Evolutionary conservation across 176 grass and related monocot genomes (phyloP).

Genomic region (Paspalum notatum): DNA sequence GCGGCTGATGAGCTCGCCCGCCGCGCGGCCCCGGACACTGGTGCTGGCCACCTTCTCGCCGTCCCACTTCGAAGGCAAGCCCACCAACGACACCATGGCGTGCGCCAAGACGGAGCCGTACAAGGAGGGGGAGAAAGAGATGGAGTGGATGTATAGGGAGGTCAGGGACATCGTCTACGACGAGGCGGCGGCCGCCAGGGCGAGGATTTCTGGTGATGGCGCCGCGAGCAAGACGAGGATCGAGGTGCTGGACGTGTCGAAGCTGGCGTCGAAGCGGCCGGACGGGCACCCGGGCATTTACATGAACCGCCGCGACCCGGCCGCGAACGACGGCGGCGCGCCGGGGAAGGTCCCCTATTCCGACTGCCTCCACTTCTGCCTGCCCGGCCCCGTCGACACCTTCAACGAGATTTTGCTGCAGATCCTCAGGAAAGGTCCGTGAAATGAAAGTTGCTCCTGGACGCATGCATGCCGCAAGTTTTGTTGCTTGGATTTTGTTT

Average conservation of each 20-base stretch:
- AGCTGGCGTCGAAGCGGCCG: constrained; percentile 61
- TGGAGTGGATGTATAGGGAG: constrained; percentile 32
- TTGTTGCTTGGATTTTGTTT: no score
- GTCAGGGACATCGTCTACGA: constrained; percentile 52
- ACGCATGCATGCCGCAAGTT: no score
- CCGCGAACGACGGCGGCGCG: constrained; percentile 43
- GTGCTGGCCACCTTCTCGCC: constrained; percentile 60
- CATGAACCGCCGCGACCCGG: constrained; percentile 57
- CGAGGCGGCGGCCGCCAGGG: constrained; percentile 28
- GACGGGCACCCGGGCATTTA: constrained; percentile 73
- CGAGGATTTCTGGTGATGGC: not conserved
- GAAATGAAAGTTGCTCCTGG: not conserved
- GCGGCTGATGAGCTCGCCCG: constrained; percentile 21
- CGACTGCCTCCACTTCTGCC: constrained; percentile 79
- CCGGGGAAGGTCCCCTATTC: constrained; percentile 35
- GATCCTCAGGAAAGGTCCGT: constrained; percentile 28
- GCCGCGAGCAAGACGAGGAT: constrained; percentile 20
- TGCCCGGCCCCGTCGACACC: constrained; percentile 66
- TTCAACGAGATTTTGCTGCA: constrained; percentile 72
- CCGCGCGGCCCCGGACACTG: not conserved
- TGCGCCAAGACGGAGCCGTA: constrained; percentile 56
- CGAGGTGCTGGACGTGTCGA: constrained; percentile 75
- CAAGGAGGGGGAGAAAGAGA: constrained; percentile 55
- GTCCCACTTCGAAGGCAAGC: constrained; percentile 60
- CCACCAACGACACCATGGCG: constrained; percentile 23